phyloP scores from a whole-genome alignment of 345 rosid genomes.

The Anacardium occidentale region DNA sequence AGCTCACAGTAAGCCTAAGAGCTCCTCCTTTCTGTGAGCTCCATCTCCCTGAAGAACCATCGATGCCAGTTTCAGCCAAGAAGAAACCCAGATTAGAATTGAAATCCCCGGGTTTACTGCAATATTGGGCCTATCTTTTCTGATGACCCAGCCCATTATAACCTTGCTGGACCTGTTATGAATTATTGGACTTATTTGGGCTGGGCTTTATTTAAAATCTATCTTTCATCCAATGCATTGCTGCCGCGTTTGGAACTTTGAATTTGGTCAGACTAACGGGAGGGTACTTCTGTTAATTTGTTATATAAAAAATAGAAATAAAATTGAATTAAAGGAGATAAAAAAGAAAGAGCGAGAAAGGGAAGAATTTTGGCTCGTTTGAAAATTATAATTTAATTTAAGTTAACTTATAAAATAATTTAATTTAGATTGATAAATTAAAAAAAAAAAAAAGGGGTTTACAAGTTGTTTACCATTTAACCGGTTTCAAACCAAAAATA shows the following conservation, averaged over 20 bases:
- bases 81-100: too few relatives aligned
- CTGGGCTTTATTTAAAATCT: slow-evolving; percentile 7
- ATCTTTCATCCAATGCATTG: neutral
- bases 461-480: too few relatives aligned
- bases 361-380: slow-evolving; percentile 1
- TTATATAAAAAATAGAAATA: too few relatives aligned
- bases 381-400: too few relatives aligned
- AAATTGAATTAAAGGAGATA: too few relatives aligned
- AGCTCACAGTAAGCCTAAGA: neutral
- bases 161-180: neutral
- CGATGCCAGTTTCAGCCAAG: too few relatives aligned
- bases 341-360: neutral
- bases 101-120: slow-evolving; percentile 12
- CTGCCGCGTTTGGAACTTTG: slow-evolving; percentile 1
- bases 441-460: too few relatives aligned
- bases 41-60: neutral
- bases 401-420: too few relatives aligned
- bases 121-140: neutral
- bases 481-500: too few relatives aligned
- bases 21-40: neutral
- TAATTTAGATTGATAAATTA: too few relatives aligned
- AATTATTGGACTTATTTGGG: too few relatives aligned
- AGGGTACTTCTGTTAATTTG: slow-evolving; percentile 11
- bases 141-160: neutral
- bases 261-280: neutral